Conservation (phyloP, 371 early-diverging fungal genomes). For the Batkoa obscura region DNA sequence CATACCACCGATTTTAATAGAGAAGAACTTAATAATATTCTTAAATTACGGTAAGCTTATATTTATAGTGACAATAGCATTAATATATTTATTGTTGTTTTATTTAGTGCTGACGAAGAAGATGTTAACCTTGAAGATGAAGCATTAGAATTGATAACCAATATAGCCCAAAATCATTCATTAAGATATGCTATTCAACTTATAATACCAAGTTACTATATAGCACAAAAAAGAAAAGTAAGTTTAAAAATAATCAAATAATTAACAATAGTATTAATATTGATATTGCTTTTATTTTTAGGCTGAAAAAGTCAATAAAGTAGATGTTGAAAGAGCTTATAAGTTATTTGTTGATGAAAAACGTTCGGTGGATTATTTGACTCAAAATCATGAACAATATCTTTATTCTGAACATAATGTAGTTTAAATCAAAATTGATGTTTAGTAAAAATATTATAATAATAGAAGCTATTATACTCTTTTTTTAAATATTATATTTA, state of each 20-base stretch:
- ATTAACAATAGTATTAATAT: background rate
- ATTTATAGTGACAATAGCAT: background rate
- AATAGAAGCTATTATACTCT: no score
- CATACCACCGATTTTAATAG: slow-evolving; percentile 68
- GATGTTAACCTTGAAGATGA: slow-evolving; percentile 91
- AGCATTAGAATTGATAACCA: slow-evolving; percentile 71
- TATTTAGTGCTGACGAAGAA: slow-evolving; percentile 73
- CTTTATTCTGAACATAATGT: slow-evolving; percentile 77
- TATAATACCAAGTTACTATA: slow-evolving; percentile 79
- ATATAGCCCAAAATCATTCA: slow-evolving; percentile 81
- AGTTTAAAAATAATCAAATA: background rate
- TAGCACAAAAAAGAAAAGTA: slow-evolving; percentile 76
- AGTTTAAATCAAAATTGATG: no score
- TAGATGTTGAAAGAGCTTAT: slow-evolving; percentile 83
- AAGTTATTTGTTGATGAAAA: slow-evolving; percentile 89
- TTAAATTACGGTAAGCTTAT: slow-evolving; percentile 47
- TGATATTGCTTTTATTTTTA: slow-evolving; percentile 7
- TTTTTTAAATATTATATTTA: no score
- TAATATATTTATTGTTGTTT: background rate
- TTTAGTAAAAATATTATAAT: no score
- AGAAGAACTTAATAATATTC: slow-evolving; percentile 75
- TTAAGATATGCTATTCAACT: slow-evolving; percentile 94
- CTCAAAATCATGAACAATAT: slow-evolving; percentile 82
- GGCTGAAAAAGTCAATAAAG: slow-evolving; percentile 73
- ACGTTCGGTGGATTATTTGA: slow-evolving; percentile 80